These are phyloP conservation scores for Microthyrium microscopicum DNA, from an alignment of 2,329 filamentous ascomycete species.

Conservation along the genomic window DNA sequence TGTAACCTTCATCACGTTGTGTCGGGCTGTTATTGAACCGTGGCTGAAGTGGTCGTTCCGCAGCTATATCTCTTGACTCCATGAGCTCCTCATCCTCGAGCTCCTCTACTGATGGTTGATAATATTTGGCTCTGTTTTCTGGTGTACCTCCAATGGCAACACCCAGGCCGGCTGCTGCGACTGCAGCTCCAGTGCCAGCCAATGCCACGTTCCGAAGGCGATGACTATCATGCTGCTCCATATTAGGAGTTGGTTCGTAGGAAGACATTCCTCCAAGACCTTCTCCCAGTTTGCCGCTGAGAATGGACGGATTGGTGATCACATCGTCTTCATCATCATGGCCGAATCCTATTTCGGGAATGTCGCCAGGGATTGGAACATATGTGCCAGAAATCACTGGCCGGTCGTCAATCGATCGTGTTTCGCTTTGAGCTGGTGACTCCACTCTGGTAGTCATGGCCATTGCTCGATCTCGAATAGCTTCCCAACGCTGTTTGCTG, in stretches of 20 bases:
- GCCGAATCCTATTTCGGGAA: slow-evolving; percentile 61
- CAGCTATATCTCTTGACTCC: slow-evolving; percentile 18
- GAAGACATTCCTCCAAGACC: slow-evolving; percentile 36
- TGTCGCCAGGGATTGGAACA: slow-evolving; percentile 49
- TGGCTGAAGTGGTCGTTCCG: too few species aligned
- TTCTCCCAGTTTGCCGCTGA: slow-evolving; percentile 55
- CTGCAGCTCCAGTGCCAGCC: slow-evolving; percentile 28
- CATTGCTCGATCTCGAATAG: slow-evolving; percentile 8
- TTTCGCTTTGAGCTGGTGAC: slow-evolving; percentile 39
- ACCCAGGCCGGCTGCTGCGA: slow-evolving; percentile 33
- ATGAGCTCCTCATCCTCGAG: slow-evolving; percentile 19
- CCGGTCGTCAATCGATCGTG: slow-evolving; percentile 27
- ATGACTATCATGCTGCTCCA: slow-evolving; percentile 5
- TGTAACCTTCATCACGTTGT: too few species aligned
- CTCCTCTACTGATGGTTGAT: slow-evolving; percentile 22
- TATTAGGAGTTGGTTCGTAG: slow-evolving; percentile 36
- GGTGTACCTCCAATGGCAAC: slow-evolving; percentile 29
- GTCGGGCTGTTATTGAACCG: too few species aligned
- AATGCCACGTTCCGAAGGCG: slow-evolving; percentile 1
- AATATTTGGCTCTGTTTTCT: slow-evolving; percentile 12
- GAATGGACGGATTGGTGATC: slow-evolving; percentile 70
- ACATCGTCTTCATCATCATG: slow-evolving; percentile 45
- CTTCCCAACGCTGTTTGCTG: slow-evolving; percentile 5
- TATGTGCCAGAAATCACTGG: slow-evolving; percentile 48
- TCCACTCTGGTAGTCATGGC: slow-evolving; percentile 2